A percentile compares a stretch with the other conserved stretches of the same genome.
phyloP scores from a whole-genome alignment of 169 alveolate species.

The Cryptosporidium canis region DNA sequence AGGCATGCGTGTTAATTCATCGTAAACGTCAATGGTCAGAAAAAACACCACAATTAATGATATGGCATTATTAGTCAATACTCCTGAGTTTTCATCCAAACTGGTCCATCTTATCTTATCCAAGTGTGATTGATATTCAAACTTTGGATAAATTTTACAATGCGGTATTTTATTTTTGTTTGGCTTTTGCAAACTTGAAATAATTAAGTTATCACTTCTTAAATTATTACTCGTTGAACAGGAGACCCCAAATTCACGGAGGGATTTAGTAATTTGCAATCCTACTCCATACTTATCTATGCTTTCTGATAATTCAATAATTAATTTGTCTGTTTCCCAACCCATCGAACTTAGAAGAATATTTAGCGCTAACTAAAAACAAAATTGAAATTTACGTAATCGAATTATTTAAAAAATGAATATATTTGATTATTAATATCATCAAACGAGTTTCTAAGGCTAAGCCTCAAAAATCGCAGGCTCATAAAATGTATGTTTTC shows the following conservation, averaged over 20 bases:
- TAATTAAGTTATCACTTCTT: not conserved
- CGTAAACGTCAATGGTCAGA: conserved; percentile 46
- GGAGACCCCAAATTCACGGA: not conserved
- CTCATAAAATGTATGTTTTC: not conserved
- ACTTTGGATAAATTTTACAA: conserved; percentile 49
- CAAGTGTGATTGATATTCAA: conserved; percentile 34
- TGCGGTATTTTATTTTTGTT: conserved; percentile 6
- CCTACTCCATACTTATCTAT: not conserved
- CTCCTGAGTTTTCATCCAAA: not conserved
- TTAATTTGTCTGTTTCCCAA: conserved; percentile 33
- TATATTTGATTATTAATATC: not conserved
- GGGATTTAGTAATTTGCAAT: not conserved
- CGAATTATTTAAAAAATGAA: not conserved
- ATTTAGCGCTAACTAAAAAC: not conserved
- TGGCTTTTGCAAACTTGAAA: not conserved
- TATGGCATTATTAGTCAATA: not conserved
- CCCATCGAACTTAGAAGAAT: not conserved
- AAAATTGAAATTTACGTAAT: not conserved
- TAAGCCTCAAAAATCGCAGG: not conserved
- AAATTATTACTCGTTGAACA: not conserved
- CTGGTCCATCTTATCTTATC: conserved; percentile 1
- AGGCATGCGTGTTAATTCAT: not conserved
- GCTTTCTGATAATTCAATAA: not conserved
- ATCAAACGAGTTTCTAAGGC: not conserved
- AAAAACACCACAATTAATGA: not conserved